These are phyloP conservation scores for Penicillium canariense DNA, from an alignment of 495 filamentous ascomycete genomes.

Conservation along the genomic window DNA sequence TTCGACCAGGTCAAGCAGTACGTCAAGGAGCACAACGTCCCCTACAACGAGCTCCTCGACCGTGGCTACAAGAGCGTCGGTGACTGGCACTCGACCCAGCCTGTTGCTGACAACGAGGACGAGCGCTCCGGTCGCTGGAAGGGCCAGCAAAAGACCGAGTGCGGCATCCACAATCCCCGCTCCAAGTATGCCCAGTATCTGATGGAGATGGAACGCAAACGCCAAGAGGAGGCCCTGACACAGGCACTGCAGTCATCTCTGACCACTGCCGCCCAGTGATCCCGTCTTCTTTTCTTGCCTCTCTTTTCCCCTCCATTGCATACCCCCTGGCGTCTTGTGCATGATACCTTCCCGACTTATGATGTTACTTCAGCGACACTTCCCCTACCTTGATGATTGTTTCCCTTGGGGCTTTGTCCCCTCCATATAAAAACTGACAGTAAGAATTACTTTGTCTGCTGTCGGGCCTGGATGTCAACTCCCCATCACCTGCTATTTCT, in stretches of 20 bases:
- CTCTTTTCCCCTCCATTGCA: conserved; percentile 16
- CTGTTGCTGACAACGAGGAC: conserved; percentile 86
- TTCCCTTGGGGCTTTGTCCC: neutral
- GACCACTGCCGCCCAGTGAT: conserved; percentile 32
- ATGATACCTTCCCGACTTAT: neutral
- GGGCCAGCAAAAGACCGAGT: conserved; percentile 91
- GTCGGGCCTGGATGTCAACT: no score
- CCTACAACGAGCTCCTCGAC: conserved; percentile 90
- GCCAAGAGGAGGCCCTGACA: conserved; percentile 59
- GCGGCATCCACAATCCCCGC: conserved; percentile 95
- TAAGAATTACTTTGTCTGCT: no score
- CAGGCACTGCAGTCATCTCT: conserved; percentile 42
- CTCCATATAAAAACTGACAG: conserved; percentile 3
- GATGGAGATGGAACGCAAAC: conserved; percentile 68
- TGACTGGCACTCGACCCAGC: conserved; percentile 95
- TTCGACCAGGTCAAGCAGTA: conserved; percentile 89
- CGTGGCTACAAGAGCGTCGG: conserved; percentile 94
- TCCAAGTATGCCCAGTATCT: conserved; percentile 88
- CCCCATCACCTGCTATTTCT: conserved; percentile 1
- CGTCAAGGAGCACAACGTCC: conserved; percentile 78
- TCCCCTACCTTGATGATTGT: conserved; percentile 7
- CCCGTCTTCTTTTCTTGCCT: neutral
- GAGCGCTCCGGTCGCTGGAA: conserved; percentile 98
- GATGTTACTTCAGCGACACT: conserved; percentile 10
- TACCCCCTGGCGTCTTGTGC: conserved; percentile 19